phyloP scores from a whole-genome alignment of 2,329 filamentous ascomycete species.

The Chrysoporthe cubensis region DNA sequence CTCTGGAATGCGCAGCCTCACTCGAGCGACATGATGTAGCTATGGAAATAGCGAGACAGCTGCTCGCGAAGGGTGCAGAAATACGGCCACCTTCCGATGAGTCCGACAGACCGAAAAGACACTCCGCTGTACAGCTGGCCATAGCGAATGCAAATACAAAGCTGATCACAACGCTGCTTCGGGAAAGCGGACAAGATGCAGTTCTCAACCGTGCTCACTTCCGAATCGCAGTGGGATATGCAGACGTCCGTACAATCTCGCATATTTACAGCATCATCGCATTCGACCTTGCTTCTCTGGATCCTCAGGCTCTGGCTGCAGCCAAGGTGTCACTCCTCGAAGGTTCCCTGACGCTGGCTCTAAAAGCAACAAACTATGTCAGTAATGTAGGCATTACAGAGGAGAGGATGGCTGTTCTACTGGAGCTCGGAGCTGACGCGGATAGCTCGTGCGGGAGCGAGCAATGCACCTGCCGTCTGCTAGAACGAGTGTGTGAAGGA shows the following conservation, averaged over 20 bases:
- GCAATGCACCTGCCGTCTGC: neutral
- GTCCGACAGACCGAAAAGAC: fast-evolving
- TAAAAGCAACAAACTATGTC: no score
- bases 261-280: neutral
- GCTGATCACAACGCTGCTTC: neutral
- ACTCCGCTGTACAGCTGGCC: neutral
- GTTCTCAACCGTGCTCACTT: neutral
- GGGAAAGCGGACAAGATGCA: neutral
- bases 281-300: neutral
- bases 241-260: neutral
- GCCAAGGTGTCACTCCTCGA: neutral
- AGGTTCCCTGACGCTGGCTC: neutral
- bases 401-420: neutral
- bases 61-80: neutral
- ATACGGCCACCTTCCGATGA: neutral
- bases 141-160: neutral
- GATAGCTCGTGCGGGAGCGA: neutral
- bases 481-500: neutral
- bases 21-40: fast-evolving
- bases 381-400: fast-evolving
- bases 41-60: neutral
- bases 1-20: neutral
- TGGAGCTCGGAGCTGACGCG: neutral
- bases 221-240: neutral
- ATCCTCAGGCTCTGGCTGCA: neutral